Percentiles rank a stretch among this genome's conserved stretches.
These are phyloP conservation scores for Scutellaria minor DNA, from an alignment of 257 asterid species.

Conservation along the genomic window DNA sequence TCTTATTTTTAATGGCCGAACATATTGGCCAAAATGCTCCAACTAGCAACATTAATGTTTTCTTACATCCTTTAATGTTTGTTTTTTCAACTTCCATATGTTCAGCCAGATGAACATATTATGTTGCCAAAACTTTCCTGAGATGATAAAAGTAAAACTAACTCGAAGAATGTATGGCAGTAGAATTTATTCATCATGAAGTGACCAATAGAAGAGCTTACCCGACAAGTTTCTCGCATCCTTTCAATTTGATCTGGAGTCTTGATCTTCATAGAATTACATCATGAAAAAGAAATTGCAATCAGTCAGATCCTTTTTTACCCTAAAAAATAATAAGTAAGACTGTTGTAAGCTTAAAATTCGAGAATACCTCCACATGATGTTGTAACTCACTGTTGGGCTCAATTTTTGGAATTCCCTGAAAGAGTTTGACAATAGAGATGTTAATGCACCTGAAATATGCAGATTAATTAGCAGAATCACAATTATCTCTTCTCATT, in stretches of 20 bases:
- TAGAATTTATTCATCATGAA: conserved; percentile 14
- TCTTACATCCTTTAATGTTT: neutral
- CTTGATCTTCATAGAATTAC: conserved; percentile 69
- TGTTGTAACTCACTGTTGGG: conserved; percentile 90
- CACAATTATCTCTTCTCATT: conserved; percentile 11
- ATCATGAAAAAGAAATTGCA: conserved; percentile 34
- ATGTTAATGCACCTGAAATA: conserved; percentile 27
- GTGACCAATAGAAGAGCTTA: conserved; percentile 51
- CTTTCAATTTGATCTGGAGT: conserved; percentile 79
- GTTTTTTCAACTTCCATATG: conserved; percentile 8
- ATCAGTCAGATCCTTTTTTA: conserved; percentile 28
- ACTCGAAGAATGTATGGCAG: neutral
- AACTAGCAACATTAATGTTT: neutral
- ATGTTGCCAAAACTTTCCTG: conserved; percentile 5
- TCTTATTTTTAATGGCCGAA: neutral
- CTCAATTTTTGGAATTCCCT: conserved; percentile 96
- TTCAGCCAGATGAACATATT: conserved; percentile 24
- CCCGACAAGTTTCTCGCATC: conserved; percentile 94
- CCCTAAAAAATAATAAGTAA: neutral
- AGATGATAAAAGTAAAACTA: conserved; percentile 1
- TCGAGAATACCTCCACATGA: conserved; percentile 78
- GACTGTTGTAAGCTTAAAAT: conserved; percentile 19
- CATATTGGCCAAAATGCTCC: conserved; percentile 2
- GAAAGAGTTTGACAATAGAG: conserved; percentile 26
- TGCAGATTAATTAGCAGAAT: neutral